phyloP scores from a whole-genome alignment of 768 basidiomycete genomes.

The Gymnopilus dilepis region DNA sequence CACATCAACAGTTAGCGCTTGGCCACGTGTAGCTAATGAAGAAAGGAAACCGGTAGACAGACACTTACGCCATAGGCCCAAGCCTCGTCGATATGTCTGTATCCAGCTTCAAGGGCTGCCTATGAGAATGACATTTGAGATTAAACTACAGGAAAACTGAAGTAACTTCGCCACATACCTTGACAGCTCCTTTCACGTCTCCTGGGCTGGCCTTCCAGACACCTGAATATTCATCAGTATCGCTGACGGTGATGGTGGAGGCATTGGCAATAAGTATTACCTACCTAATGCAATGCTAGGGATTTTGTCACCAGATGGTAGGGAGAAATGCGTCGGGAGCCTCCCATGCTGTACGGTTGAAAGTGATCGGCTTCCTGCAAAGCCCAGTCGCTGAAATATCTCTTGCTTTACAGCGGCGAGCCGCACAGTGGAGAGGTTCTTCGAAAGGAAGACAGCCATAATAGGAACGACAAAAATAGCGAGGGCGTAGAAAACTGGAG shows the following conservation, averaged over 20 bases:
- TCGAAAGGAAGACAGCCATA: conserved; percentile 21
- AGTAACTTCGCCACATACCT: conserved; percentile 36
- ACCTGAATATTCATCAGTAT: conserved; percentile 39
- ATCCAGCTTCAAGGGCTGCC: conserved; percentile 65
- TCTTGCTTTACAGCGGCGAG: conserved; percentile 2
- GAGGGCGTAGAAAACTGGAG: conserved; percentile 7
- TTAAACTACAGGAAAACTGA: neutral
- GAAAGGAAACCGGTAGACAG: neutral
- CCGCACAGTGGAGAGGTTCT: neutral
- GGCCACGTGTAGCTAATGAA: neutral
- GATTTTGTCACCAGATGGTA: conserved; percentile 72
- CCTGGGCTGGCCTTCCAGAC: conserved; percentile 63
- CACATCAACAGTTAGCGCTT: neutral
- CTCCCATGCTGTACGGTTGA: conserved; percentile 18
- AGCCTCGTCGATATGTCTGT: conserved; percentile 76
- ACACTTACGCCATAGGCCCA: conserved; percentile 66
- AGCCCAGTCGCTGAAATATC: conserved; percentile 11
- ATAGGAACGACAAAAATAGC: conserved; percentile 20
- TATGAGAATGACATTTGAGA: conserved; percentile 22
- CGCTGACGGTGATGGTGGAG: neutral
- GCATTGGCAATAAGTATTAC: neutral
- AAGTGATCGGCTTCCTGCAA: conserved; percentile 2
- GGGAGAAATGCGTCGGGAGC: conserved; percentile 55
- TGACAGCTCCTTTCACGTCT: conserved; percentile 73
- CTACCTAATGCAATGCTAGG: conserved; percentile 62